Percentiles rank a stretch among this genome's conserved stretches.
Conservation (phyloP, 2,329 filamentous ascomycete genomes). For the Myriosclerotinia duriaeana region DNA sequence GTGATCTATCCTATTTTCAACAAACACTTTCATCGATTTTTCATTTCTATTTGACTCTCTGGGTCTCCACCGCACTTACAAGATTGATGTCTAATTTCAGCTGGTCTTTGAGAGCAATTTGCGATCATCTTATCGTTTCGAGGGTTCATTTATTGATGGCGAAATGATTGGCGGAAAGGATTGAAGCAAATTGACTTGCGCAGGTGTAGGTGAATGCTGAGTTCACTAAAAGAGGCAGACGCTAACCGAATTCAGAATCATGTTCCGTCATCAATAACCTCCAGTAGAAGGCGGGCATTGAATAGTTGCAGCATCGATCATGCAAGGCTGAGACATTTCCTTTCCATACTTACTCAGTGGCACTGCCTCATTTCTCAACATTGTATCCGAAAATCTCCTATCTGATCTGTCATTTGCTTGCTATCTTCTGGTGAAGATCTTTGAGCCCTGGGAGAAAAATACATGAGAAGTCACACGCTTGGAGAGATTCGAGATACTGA, state of each 20-base stretch:
- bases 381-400: not conserved
- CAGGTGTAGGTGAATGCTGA: not conserved
- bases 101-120: not conserved
- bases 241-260: not conserved
- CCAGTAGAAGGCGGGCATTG: too few species aligned
- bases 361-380: not conserved
- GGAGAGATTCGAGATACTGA: not conserved
- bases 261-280: too few species aligned
- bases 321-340: not conserved
- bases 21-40: too few species aligned
- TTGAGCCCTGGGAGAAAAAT: not conserved
- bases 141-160: not conserved
- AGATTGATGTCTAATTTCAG: too few species aligned
- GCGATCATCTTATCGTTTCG: not conserved
- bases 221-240: slow-evolving; percentile 9
- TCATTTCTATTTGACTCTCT: too few species aligned
- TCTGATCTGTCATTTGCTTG: not conserved
- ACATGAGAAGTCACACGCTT: not conserved
- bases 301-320: not conserved
- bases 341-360: not conserved
- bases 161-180: not conserved
- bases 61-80: not conserved
- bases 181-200: not conserved
- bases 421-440: not conserved
- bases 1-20: not conserved